These are phyloP conservation scores for Malassezia yamatoensis DNA, from an alignment of 1,284 basidiomycete genomes.

Conservation along the genomic window DNA sequence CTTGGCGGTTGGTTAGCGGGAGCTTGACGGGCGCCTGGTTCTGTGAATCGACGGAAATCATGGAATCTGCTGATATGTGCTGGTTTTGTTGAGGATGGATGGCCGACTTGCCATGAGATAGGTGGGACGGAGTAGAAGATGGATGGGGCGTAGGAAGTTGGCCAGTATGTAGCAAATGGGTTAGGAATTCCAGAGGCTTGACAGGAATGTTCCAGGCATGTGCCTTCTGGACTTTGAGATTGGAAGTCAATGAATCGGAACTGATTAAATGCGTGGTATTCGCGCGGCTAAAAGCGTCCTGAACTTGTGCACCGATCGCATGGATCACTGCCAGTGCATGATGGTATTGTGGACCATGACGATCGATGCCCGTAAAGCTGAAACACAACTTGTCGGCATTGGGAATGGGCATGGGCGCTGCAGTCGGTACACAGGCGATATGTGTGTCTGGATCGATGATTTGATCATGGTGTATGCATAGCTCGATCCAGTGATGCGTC, in stretches of 20 bases:
- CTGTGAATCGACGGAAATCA: no score
- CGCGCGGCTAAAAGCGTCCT: slow-evolving; percentile 18
- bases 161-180: neutral
- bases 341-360: slow-evolving; percentile 25
- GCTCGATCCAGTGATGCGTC: slow-evolving; percentile 36
- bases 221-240: slow-evolving; percentile 9
- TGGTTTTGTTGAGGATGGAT: no score
- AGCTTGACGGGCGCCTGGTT: no score
- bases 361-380: slow-evolving; percentile 23
- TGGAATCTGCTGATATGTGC: no score
- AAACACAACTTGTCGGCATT: slow-evolving; percentile 17
- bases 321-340: slow-evolving; percentile 24
- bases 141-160: no score
- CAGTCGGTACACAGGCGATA: slow-evolving; percentile 24
- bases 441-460: slow-evolving; percentile 22
- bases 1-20: no score
- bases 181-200: neutral
- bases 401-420: slow-evolving; percentile 19
- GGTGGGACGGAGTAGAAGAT: no score
- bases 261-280: slow-evolving; percentile 27
- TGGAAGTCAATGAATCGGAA: slow-evolving; percentile 11
- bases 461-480: slow-evolving; percentile 26
- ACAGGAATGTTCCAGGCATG: slow-evolving; percentile 12
- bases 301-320: slow-evolving; percentile 22
- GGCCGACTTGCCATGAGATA: no score